Evolutionary conservation across 441 rosid species (phyloP), one percentile per base, ranked within the genome.

Genomic region (Hypseocharis bilobata): DNA sequence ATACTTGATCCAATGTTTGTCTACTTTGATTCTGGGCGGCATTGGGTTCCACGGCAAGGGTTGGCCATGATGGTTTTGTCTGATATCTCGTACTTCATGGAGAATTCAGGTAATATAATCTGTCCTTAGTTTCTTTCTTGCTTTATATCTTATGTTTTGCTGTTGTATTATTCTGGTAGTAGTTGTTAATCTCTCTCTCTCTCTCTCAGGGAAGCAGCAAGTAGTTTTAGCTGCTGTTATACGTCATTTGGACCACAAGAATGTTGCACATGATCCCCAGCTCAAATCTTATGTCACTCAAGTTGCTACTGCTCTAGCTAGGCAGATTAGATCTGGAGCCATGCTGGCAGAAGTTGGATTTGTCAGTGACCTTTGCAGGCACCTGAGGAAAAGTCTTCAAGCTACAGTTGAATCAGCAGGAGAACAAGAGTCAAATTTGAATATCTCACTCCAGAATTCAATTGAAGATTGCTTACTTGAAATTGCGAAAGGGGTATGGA

Each of bases 391-490:
- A 82, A 86, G 92, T 75, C 83, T 94, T 70, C 98, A 91, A 73
- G 86, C 88, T 34, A 84, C 87, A 2, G 81, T 83, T 58, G 88
- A 86, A 74, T 72, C 91, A 62, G 77, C 51, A 23, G 98, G 87
- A 73, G 85, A 84, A 66, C 86, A 82, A 58, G 97, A 91, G 63
- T 72, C 82, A 67, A 86, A 79, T 68, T 63, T 79, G 76, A 87
- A 94, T 76, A 62, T 80, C 65, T 70, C 72, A 68, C 94, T 94
- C 57, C 99, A 86, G 69, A 88, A 83, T 70, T 78, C 99, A 73
- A 88, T 88, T 68, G 96, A 89, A 85, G 96, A 86, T 77, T 91
- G 98, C 81, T 82, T 94, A 65, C 84, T 86, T 55, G 98, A 94
- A 79, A 85, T 88, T 71, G 88, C 93, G 32, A 91, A 81, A 79